phyloP scores from a whole-genome alignment of 2,329 filamentous ascomycete genomes.

The Lanzia echinophila region DNA sequence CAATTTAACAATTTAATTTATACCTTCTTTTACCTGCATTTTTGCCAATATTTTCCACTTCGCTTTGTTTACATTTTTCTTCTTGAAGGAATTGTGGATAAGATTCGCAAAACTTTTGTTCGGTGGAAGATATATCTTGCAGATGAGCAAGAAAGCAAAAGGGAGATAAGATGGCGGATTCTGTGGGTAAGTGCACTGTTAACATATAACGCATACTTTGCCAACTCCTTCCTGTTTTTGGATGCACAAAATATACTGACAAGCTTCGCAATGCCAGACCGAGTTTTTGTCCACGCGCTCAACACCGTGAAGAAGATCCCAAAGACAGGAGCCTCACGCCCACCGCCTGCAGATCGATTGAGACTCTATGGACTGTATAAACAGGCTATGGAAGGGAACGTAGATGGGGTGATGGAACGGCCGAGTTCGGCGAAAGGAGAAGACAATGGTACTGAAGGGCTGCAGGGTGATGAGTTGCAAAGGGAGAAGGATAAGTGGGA shows the following conservation, averaged over 20 bases:
- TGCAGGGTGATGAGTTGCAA: constrained; percentile 36
- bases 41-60: not conserved
- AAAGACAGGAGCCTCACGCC: constrained; percentile 83
- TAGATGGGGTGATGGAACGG: constrained; percentile 86
- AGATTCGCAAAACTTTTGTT: not conserved
- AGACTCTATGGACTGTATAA: constrained; percentile 98
- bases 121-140: not conserved
- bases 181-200: constrained; percentile 38
- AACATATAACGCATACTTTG: not conserved
- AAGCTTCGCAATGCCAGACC: constrained; percentile 50
- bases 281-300: constrained; percentile 97
- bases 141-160: constrained; percentile 6
- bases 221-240: not conserved
- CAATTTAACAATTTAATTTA: not conserved
- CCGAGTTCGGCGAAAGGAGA: constrained; percentile 54
- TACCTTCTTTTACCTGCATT: not conserved
- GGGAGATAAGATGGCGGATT: constrained; percentile 42
- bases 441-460: constrained; percentile 41
- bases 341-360: constrained; percentile 76
- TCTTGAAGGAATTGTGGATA: not conserved
- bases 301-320: constrained; percentile 98
- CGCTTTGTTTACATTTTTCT: not conserved
- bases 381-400: constrained; percentile 97
- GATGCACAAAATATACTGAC: not conserved
- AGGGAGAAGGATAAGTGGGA: constrained; percentile 71